These are phyloP conservation scores for Periconia sp. DNA, from an alignment of 2,329 filamentous ascomycete species.

Conservation along the genomic window DNA sequence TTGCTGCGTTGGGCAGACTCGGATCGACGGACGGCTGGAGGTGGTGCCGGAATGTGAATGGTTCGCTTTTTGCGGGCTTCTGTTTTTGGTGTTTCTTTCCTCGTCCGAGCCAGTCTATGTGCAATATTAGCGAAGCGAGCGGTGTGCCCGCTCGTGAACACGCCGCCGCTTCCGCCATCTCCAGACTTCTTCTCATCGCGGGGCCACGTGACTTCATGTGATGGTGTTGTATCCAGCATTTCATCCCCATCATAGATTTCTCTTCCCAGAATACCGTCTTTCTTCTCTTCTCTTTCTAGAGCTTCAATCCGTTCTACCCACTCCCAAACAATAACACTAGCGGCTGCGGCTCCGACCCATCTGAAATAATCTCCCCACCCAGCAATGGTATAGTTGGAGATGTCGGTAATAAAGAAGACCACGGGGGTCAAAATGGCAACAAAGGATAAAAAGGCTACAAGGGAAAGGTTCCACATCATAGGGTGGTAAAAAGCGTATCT, in stretches of 20 bases:
- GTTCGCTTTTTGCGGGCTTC: constrained; percentile 34
- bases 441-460: constrained; percentile 78
- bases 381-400: constrained; percentile 79
- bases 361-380: constrained; percentile 94
- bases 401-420: constrained; percentile 91
- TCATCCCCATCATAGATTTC: constrained; percentile 95
- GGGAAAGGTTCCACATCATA: constrained; percentile 83
- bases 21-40: constrained; percentile 29
- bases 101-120: constrained; percentile 30
- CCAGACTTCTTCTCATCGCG: constrained; percentile 37
- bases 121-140: constrained; percentile 30
- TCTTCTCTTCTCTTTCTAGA: constrained; percentile 87
- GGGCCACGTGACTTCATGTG: constrained; percentile 58
- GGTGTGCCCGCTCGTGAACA: constrained; percentile 26
- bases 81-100: constrained; percentile 26
- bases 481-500: constrained; percentile 88
- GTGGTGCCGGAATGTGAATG: constrained; percentile 37
- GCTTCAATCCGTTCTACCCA: constrained; percentile 96
- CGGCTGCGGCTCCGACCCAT: constrained; percentile 93
- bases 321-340: constrained; percentile 97
- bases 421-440: constrained; percentile 84
- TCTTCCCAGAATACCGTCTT: constrained; percentile 85
- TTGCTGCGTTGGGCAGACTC: constrained; percentile 24
- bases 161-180: constrained; percentile 22
- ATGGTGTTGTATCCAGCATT: constrained; percentile 72